Percentiles rank a stretch among this genome's conserved stretches.
phyloP scores from a whole-genome alignment of 768 basidiomycete species.

The Crassisporium funariophilum region DNA sequence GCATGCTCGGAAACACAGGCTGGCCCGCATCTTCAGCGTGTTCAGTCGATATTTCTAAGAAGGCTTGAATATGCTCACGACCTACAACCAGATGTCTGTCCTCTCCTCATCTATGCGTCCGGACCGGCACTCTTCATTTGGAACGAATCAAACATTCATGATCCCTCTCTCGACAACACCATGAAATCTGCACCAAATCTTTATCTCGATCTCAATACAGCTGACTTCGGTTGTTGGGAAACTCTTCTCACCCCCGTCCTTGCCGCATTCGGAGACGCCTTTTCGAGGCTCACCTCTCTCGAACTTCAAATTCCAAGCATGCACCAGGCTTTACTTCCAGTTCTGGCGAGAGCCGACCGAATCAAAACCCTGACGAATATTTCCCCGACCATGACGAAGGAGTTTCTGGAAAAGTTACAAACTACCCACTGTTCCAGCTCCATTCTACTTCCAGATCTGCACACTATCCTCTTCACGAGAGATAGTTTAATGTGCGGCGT shows the following conservation, averaged over 20 bases:
- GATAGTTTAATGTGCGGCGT: slow-evolving; percentile 19
- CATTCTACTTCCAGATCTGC: slow-evolving; percentile 12
- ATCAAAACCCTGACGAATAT: slow-evolving; percentile 13
- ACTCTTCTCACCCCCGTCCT: slow-evolving; percentile 12
- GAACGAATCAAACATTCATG: neutral
- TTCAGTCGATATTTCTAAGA: slow-evolving; percentile 1
- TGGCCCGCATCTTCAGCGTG: slow-evolving; percentile 14
- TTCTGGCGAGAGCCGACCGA: slow-evolving; percentile 10
- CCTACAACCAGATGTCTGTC: neutral
- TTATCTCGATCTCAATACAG: slow-evolving; percentile 10
- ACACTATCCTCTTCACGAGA: slow-evolving; percentile 15
- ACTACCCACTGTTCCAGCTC: neutral
- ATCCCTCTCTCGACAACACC: neutral
- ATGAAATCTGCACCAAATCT: neutral
- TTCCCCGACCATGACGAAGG: slow-evolving; percentile 11
- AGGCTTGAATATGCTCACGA: neutral
- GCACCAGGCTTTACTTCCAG: slow-evolving; percentile 12
- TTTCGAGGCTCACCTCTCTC: slow-evolving; percentile 11
- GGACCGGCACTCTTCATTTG: slow-evolving; percentile 4
- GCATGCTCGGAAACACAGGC: slow-evolving; percentile 9
- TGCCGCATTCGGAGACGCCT: slow-evolving; percentile 1
- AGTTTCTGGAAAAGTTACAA: slow-evolving; percentile 10
- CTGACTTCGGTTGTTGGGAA: slow-evolving; percentile 8
- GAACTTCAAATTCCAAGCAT: slow-evolving; percentile 14
- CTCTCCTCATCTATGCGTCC: slow-evolving; percentile 9